These are phyloP conservation scores for Guillardia theta DNA, from an alignment of 78 protist genomes.

Conservation along the genomic window DNA sequence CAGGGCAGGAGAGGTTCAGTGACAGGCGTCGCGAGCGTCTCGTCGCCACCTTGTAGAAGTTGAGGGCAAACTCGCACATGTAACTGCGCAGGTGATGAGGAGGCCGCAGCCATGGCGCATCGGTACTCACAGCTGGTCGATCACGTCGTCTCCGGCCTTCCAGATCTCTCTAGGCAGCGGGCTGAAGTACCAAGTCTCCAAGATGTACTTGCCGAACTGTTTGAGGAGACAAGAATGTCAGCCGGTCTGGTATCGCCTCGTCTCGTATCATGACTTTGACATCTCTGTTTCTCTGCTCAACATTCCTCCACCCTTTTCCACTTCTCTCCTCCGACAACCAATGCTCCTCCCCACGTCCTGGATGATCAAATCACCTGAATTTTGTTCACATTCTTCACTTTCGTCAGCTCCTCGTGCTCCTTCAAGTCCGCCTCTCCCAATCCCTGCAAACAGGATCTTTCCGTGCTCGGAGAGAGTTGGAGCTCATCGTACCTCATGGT, in stretches of 20 bases:
- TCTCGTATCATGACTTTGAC: too few species aligned
- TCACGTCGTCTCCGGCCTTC: constrained; percentile 88
- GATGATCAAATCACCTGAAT: too few species aligned
- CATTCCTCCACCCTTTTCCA: too few species aligned
- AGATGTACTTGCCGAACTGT: neutral
- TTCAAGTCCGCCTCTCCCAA: constrained; percentile 19
- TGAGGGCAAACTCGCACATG: constrained; percentile 89
- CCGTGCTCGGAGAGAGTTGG: too few species aligned
- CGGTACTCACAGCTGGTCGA: constrained; percentile 43
- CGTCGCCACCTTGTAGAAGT: constrained; percentile 74
- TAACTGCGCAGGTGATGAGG: constrained; percentile 11
- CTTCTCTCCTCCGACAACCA: too few species aligned
- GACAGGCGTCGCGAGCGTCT: neutral
- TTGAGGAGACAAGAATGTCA: too few species aligned
- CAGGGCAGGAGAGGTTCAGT: neutral
- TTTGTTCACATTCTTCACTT: constrained; percentile 23
- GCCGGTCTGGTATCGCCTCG: too few species aligned
- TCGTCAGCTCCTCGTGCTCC: constrained; percentile 35
- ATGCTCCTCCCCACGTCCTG: too few species aligned
- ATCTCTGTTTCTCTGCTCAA: too few species aligned
- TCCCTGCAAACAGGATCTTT: too few species aligned
- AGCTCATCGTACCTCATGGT: too few species aligned
- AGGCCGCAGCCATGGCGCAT: neutral
- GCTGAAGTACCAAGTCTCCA: neutral
- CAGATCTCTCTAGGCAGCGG: constrained; percentile 73